Evolutionary conservation across 345 rosid species (phyloP).

Genomic region (Citrus sp.): DNA sequence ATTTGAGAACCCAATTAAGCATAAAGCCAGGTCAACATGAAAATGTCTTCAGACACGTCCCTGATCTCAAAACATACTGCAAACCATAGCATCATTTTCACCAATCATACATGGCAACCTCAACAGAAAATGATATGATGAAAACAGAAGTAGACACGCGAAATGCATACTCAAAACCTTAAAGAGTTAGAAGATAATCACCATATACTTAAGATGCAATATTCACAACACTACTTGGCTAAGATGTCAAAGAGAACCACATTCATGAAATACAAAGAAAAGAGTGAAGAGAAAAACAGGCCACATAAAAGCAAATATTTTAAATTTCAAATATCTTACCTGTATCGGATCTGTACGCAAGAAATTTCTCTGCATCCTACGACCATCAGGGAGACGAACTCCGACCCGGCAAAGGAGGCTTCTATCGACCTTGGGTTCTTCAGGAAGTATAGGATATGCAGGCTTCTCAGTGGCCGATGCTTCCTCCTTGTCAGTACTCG

Average conservation of each 20-base stretch:
- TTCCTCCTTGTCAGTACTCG: slow-evolving; percentile 33
- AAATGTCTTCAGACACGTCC: not conserved
- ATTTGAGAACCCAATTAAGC: not conserved
- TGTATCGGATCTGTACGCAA: slow-evolving; percentile 69
- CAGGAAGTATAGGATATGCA: slow-evolving; percentile 76
- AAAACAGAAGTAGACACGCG: not conserved
- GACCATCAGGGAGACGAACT: slow-evolving; percentile 92
- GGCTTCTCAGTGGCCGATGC: slow-evolving; percentile 34
- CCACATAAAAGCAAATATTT: not conserved
- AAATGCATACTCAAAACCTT: not conserved
- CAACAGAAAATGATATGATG: not conserved
- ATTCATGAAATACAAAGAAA: not conserved
- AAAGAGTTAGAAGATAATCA: not conserved
- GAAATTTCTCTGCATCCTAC: slow-evolving; percentile 81
- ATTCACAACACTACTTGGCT: not conserved
- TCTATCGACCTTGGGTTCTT: slow-evolving; percentile 83
- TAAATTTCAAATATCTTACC: slow-evolving; percentile 32
- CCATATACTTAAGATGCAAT: not conserved
- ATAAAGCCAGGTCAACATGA: not conserved
- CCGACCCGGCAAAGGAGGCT: slow-evolving; percentile 83
- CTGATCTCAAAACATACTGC: not conserved
- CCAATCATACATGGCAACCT: not conserved
- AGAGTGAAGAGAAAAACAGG: not conserved
- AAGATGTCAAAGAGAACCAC: not conserved
- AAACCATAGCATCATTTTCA: not conserved